Conservation (phyloP, 2,329 filamentous ascomycete species). For the Apiospora sp. region DNA sequence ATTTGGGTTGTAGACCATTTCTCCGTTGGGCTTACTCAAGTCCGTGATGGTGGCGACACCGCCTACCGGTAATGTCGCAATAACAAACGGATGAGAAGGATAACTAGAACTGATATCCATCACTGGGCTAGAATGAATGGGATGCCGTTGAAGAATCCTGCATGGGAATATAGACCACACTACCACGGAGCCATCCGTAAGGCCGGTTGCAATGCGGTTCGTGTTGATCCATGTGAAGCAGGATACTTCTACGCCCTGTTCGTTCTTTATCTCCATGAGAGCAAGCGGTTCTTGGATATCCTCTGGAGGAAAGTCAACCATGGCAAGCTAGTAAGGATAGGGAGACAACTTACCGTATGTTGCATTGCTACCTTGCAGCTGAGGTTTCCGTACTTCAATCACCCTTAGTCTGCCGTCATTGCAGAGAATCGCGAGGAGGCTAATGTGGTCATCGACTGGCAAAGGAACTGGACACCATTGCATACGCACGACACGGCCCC, state of each 20-base stretch:
- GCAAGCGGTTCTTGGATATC: conserved; percentile 54
- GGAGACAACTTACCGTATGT: background rate
- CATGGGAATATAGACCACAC: conserved; percentile 64
- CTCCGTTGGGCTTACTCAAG: conserved; percentile 58
- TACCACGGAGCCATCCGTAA: conserved; percentile 63
- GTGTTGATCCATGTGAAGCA: conserved; percentile 63
- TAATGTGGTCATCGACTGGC: conserved; percentile 39
- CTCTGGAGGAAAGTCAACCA: conserved; percentile 47
- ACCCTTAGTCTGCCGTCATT: conserved; percentile 60
- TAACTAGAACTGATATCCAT: conserved; percentile 64
- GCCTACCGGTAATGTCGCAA: conserved; percentile 63
- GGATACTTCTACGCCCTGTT: conserved; percentile 58
- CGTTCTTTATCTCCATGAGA: conserved; percentile 53
- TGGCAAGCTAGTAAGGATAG: conserved; percentile 8
- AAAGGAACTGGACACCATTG: conserved; percentile 61
- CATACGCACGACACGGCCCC: conserved; percentile 58
- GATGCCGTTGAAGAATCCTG: conserved; percentile 58
- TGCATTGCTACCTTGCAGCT: conserved; percentile 19
- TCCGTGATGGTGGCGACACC: conserved; percentile 62
- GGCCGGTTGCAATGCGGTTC: conserved; percentile 63
- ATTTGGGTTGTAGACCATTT: conserved; percentile 61
- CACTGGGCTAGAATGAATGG: conserved; percentile 61
- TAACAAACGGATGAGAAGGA: conserved; percentile 62
- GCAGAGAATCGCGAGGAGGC: conserved; percentile 58
- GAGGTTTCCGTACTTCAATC: conserved; percentile 48